Conservation (phyloP, 768 basidiomycete species). For the Agaricus sinodeliciosus region DNA sequence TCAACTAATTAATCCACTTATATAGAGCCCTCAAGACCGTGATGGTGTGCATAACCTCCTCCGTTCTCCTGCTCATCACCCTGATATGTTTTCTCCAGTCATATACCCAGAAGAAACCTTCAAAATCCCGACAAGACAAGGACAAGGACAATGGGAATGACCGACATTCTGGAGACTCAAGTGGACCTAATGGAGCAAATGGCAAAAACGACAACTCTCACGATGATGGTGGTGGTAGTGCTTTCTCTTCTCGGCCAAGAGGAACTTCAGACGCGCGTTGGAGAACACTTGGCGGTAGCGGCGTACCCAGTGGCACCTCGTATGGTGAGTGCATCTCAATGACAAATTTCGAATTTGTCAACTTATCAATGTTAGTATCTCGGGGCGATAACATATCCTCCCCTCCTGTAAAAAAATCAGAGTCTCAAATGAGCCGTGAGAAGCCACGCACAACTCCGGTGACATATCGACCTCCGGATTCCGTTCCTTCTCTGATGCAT, state of each 20-base stretch:
- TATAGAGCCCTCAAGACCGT: slow-evolving; percentile 73
- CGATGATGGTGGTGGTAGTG: background rate
- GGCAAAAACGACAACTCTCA: slow-evolving; percentile 24
- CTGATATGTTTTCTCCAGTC: slow-evolving; percentile 36
- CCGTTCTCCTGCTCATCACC: background rate
- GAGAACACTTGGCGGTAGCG: slow-evolving; percentile 26
- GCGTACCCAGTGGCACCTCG: slow-evolving; percentile 6
- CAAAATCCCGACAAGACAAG: slow-evolving; percentile 43
- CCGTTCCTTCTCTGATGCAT: background rate
- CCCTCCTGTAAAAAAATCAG: background rate
- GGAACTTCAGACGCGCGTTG: slow-evolving; percentile 72
- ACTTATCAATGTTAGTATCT: background rate
- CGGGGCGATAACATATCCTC: background rate
- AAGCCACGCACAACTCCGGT: background rate
- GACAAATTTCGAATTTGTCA: background rate
- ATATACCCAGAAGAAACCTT: slow-evolving; percentile 73
- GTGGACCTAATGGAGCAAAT: slow-evolving; percentile 18
- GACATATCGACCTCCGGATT: slow-evolving; percentile 1
- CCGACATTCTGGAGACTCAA: slow-evolving; percentile 17
- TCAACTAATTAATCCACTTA: slow-evolving; percentile 5
- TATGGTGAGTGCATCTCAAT: slow-evolving; percentile 9
- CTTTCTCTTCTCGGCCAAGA: slow-evolving; percentile 41
- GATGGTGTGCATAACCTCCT: slow-evolving; percentile 55
- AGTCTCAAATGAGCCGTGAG: slow-evolving; percentile 1
- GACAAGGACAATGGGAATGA: slow-evolving; percentile 25